These are phyloP conservation scores for Zea luxurians DNA, from an alignment of 176 grass and related monocot species.

Conservation along the genomic window DNA sequence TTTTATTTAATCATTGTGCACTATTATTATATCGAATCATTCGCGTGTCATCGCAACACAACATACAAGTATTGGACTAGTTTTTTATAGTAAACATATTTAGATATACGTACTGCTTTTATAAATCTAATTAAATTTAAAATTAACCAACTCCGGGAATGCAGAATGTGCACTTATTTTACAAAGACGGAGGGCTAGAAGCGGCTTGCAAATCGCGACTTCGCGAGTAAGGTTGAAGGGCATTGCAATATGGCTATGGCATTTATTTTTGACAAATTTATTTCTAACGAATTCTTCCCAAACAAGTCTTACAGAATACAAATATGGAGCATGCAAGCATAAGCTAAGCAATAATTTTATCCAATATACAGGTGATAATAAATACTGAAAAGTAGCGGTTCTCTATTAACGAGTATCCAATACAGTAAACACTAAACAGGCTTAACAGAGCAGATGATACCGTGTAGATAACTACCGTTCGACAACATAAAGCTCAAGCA, in stretches of 20 bases:
- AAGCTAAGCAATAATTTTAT: not conserved
- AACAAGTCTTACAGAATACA: not conserved
- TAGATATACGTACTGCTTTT: not conserved
- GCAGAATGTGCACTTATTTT: not conserved
- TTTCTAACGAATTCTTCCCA: not conserved
- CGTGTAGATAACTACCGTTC: not conserved
- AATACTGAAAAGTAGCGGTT: constrained; percentile 19
- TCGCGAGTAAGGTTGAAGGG: too few relatives aligned
- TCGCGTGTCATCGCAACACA: too few relatives aligned
- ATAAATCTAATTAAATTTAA: not conserved
- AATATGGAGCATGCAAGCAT: too few relatives aligned
- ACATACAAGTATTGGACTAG: too few relatives aligned
- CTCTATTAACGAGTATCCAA: constrained; percentile 11
- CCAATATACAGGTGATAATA: not conserved
- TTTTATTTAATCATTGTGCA: too few relatives aligned
- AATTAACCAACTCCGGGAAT: not conserved
- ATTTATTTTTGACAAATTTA: not conserved
- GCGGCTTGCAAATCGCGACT: too few relatives aligned
- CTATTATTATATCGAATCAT: not conserved
- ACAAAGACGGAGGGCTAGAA: not conserved
- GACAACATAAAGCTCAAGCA: constrained; percentile 24
- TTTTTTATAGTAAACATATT: not conserved
- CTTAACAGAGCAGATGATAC: constrained; percentile 14
- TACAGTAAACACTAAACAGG: constrained; percentile 1
- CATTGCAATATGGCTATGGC: too few relatives aligned